Percentiles rank a stretch among this genome's conserved stretches.
Conservation (phyloP, 2,329 filamentous ascomycete genomes). For the Claviceps sp. region DNA sequence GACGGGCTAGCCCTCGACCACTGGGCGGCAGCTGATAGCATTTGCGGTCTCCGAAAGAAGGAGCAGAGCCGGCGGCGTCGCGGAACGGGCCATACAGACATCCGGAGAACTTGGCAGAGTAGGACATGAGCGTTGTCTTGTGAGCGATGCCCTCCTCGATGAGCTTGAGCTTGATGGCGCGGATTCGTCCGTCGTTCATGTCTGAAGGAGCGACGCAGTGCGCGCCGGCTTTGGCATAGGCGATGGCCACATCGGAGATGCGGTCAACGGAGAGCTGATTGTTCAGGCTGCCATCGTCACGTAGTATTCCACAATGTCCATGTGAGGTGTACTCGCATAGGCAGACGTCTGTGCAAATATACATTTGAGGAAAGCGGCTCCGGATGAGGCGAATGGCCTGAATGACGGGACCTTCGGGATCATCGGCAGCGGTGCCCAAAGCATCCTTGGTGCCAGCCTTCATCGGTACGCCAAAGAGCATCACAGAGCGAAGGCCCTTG, state of each 20-base stretch:
- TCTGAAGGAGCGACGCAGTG: slow-evolving; percentile 96
- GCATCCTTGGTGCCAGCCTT: slow-evolving; percentile 73
- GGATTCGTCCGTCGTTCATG: slow-evolving; percentile 97
- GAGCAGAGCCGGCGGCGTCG: slow-evolving; percentile 81
- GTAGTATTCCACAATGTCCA: slow-evolving; percentile 90
- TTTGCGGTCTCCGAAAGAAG: slow-evolving; percentile 84
- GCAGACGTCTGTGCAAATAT: slow-evolving; percentile 86
- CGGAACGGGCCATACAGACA: slow-evolving; percentile 96
- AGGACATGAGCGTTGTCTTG: slow-evolving; percentile 88
- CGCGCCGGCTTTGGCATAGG: slow-evolving; percentile 88
- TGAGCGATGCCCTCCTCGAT: slow-evolving; percentile 92
- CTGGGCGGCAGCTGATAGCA: slow-evolving; percentile 96
- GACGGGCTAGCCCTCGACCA: slow-evolving; percentile 77
- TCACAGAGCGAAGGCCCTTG: slow-evolving; percentile 85
- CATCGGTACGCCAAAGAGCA: slow-evolving; percentile 89
- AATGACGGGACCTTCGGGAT: slow-evolving; percentile 86
- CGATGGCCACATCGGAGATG: slow-evolving; percentile 92
- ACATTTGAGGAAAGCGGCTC: slow-evolving; percentile 75
- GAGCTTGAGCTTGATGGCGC: slow-evolving; percentile 93
- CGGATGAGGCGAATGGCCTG: slow-evolving; percentile 72
- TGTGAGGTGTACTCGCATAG: slow-evolving; percentile 98
- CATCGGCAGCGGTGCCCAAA: slow-evolving; percentile 82
- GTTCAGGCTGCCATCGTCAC: slow-evolving; percentile 85
- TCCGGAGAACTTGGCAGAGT: slow-evolving; percentile 94
- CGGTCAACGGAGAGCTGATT: slow-evolving; percentile 88